Base-by-base conservation (phyloP, 2,329 filamentous ascomycete genomes). In the Botrytis cinerea region DNA sequence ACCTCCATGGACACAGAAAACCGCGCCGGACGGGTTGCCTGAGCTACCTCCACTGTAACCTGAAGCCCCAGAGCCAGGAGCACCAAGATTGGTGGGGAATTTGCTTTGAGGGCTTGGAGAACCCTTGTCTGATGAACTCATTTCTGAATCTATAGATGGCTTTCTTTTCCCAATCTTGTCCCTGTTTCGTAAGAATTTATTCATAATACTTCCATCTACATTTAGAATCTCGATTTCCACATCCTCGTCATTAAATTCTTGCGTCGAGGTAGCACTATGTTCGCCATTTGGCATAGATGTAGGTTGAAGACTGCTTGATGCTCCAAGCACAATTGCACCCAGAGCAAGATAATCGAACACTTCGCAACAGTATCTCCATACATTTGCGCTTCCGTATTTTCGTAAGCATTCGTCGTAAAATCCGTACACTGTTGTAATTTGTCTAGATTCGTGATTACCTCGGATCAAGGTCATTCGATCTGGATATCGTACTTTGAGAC, bases 301-400 rank as follows among this genome's bases (percentile, higher is more conserved):
- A 83, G 74, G 83, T 83, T 83, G 82, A 77, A 92, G 82, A 76
- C 87, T 82, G 86, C 91, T 84, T 83, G 93, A 86, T 84, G 96
- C 94, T 77, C 96, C 96, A n/a, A 97, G 89, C 10, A 99, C 97
- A 80, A 99, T 91, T 78, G 96, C 96, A 76, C 95, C 97, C 76
- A 99, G 89, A 77, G 96, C 95, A 96, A 99, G 90, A 82, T 98
- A 98, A 84, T 99, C 95, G 81, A 99, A 99, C 6, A 98, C 93
- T 80, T 99, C 96, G 84, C 95, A 98, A 85, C 95, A 99, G 81
- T 98, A 95, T 72, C 93, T 89, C 95, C 95, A 98, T 1, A 98
- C 95, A 79, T 98, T 98, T 54, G 95, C 95, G 81, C 92, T 97
- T 75, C 95, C 95, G 80, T 98, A 98, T 84, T 98, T 98, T 71